Conservation (phyloP, 2,329 filamentous ascomycete genomes). For the Fusarium mangiferae region DNA sequence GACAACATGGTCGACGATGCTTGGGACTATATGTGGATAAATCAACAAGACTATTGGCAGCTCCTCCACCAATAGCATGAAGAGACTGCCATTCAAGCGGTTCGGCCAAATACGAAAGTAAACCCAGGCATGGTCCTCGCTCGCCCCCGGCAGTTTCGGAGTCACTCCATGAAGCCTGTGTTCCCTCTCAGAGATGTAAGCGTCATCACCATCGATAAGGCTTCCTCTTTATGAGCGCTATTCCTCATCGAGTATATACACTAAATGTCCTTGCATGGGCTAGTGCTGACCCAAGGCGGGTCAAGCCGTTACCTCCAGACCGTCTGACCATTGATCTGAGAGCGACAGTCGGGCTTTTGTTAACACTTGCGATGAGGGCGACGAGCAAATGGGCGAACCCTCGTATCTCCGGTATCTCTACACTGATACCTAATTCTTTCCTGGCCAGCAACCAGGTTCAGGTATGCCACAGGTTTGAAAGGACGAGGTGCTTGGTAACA, state of each 20-base stretch:
- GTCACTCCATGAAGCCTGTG: not conserved
- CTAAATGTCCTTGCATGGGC: not conserved
- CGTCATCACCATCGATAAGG: not conserved
- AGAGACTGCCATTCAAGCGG: not conserved
- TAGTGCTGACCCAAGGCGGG: not conserved
- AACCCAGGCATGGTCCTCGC: too few species aligned
- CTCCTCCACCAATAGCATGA: too few species aligned
- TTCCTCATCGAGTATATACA: not conserved
- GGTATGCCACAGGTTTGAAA: too few species aligned
- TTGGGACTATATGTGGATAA: constrained; percentile 7
- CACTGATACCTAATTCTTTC: too few species aligned
- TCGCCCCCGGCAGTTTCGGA: not conserved
- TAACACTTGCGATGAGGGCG: not conserved
- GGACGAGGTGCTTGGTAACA: too few species aligned
- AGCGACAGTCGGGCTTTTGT: not conserved
- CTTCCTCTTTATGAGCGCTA: not conserved
- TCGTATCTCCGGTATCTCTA: not conserved
- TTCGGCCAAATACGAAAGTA: not conserved
- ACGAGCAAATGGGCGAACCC: accelerated
- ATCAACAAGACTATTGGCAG: not conserved
- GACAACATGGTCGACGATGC: not conserved
- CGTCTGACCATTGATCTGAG: not conserved
- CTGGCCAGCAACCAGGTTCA: too few species aligned
- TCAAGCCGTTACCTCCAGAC: not conserved
- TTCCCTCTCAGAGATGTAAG: not conserved